Percentiles rank a stretch among this genome's conserved stretches.
Conservation (phyloP, 192 early-diverging fungal species). For the Lunasporangiospora selenospora region DNA sequence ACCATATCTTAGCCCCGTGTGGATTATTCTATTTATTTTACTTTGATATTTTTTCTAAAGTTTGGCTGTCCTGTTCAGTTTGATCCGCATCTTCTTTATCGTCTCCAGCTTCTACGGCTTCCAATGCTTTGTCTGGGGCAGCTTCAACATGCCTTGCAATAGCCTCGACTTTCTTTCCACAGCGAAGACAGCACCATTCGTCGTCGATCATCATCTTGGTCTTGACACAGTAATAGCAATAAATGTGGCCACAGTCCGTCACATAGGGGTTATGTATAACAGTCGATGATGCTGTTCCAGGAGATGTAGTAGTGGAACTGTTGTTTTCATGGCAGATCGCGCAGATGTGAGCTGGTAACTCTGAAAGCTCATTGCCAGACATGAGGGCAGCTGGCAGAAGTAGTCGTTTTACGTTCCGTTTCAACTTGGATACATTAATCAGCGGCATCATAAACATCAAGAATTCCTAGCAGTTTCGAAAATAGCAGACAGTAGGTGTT, state of each 20-base stretch:
- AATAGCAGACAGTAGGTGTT: no score
- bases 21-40: no score
- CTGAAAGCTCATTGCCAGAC: constrained; percentile 49
- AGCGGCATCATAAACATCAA: constrained; percentile 85
- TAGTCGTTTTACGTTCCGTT: constrained; percentile 54
- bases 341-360: constrained; percentile 72
- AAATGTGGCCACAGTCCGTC: constrained; percentile 84
- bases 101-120: constrained; percentile 33
- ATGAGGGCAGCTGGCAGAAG: constrained; percentile 55
- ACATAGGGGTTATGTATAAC: constrained; percentile 71
- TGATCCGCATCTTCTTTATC: constrained; percentile 10
- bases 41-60: no score
- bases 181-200: constrained; percentile 80
- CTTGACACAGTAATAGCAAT: constrained; percentile 93
- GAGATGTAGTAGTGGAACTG: constrained; percentile 14
- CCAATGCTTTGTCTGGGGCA: constrained; percentile 50
- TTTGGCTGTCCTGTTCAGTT: constrained; percentile 13
- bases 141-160: constrained; percentile 58
- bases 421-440: constrained; percentile 71
- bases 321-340: constrained; percentile 78
- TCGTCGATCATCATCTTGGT: constrained; percentile 76
- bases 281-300: constrained; percentile 47
- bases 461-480: constrained; percentile 83
- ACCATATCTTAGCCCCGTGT: no score
- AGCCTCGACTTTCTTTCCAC: constrained; percentile 67